Percentiles rank a stretch among this genome's conserved stretches.
Conservation (phyloP, 1,139 yeast species). For the Sugiyamaella japonica region DNA sequence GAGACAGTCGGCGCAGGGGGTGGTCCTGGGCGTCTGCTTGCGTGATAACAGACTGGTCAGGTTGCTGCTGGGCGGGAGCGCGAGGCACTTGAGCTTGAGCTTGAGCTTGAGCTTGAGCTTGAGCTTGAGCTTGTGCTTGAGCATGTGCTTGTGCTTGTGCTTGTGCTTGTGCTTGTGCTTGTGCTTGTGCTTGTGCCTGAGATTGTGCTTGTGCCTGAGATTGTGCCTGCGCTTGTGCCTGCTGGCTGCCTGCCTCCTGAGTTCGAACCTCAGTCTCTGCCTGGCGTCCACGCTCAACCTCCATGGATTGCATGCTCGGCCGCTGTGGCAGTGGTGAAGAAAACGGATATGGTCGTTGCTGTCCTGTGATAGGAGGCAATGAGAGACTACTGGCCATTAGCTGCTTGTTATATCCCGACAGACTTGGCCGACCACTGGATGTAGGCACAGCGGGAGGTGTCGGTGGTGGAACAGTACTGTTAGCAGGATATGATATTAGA, state of each 20-base stretch:
- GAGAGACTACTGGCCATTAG: constrained; percentile 7
- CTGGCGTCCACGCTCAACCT: not conserved
- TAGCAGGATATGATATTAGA: constrained; percentile 4
- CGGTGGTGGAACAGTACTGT: not conserved
- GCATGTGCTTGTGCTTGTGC: not conserved
- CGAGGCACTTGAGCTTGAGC: not conserved
- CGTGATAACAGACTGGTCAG: too few species aligned
- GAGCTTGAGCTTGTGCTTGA: constrained; percentile 3
- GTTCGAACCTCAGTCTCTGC: not conserved
- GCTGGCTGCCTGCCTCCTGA: not conserved
- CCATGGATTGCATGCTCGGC: not conserved
- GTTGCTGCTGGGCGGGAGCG: too few species aligned
- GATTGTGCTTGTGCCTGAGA: not conserved
- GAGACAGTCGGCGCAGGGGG: not conserved
- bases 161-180: not conserved
- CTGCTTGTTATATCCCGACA: not conserved
- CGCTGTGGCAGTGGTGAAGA: not conserved
- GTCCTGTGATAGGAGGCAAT: constrained; percentile 5
- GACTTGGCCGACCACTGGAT: not conserved
- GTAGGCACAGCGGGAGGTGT: not conserved
- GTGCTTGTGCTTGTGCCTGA: constrained; percentile 1
- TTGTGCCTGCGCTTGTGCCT: constrained; percentile 1
- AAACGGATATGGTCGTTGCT: not conserved
- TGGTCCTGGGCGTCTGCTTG: too few species aligned
- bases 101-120: constrained; percentile 2